Base-by-base conservation (phyloP, 1,284 basidiomycete genomes). In the Rhodotorula sp. region DNA sequence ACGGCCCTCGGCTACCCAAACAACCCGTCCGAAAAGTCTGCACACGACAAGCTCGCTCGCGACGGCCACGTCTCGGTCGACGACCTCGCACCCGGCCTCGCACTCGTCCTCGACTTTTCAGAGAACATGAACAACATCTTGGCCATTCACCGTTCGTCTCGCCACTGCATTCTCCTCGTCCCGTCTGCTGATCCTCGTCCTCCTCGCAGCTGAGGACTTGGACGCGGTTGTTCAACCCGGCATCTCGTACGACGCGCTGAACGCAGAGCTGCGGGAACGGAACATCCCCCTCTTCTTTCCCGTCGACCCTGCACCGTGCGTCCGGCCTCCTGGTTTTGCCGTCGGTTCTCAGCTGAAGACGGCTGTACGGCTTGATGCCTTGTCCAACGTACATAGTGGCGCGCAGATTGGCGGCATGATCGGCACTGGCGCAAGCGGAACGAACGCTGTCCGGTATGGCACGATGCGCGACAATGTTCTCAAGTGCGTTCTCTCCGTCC, bases 261-360 rank as follows among this genome's bases (percentile, higher is more conserved):
- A 97, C 76, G 86, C 87, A 29, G 84, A 84, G 8, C 82, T 95
- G 27, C 84, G 84, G 74, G 84, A 88, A 62, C 84, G 88, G 79
- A 89, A 87, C 10, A 86, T 90, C 59, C 88, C 89, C 0, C 80
- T 96, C 20, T 96, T 96, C 84, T 95, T 94, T 78, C 94, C 94
- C 0, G 88, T 94, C 72, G 81, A 81, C 62, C 80, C 80, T 7
- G 72, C 72, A 3, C 74, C 72, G 58, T 71, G 20, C 13, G 65
- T 30, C 20, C 27, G 19, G 6, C 44, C 27, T 49, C 36, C 5
- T 29, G 20, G n/a, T 15, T 22, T 17, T 32, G 15, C 46, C 7
- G 15, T 56, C 7, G 5, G 11, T 7, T 8, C 39, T 44, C 39
- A 44, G 39, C 11, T 15, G 19, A 44, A n/a, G n/a, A n/a, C n/a